A percentile compares a stretch with the other conserved stretches of the same genome.
Evolutionary conservation across 139 green algal genomes (phyloP).

Genomic region (Chlorella sp.): DNA sequence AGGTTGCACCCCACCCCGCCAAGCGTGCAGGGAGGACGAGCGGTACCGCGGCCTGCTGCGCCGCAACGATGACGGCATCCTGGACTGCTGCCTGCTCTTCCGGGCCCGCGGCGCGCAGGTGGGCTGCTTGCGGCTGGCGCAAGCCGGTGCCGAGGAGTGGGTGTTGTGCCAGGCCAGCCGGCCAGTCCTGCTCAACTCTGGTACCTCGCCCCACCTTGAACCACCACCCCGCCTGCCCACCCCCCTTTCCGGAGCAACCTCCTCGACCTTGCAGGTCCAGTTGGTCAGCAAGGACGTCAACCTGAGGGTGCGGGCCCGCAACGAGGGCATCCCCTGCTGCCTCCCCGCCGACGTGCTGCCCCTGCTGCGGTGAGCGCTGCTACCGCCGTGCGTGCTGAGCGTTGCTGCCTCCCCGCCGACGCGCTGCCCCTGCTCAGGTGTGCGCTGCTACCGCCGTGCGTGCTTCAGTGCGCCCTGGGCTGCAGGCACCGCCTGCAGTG

Average conservation of each 20-base stretch:
- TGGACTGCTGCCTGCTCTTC: conserved; percentile 26
- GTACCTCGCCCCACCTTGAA: too few species aligned
- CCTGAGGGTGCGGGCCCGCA: conserved; percentile 4
- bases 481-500: too few species aligned
- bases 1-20: too few species aligned
- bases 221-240: too few species aligned
- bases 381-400: not conserved
- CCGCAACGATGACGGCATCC: conserved; percentile 29
- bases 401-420: not conserved
- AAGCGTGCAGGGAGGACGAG: conserved; percentile 34
- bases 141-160: too few species aligned
- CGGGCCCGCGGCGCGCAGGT: conserved; percentile 14
- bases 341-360: not conserved
- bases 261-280: conserved; percentile 15
- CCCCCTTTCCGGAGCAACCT: too few species aligned
- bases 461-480: too few species aligned
- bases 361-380: not conserved
- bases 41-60: conserved; percentile 10
- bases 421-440: too few species aligned
- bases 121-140: too few species aligned
- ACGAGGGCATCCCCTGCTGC: conserved; percentile 20
- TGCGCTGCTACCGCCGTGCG: too few species aligned
- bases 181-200: too few species aligned
- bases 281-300: not conserved
- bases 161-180: too few species aligned